A percentile compares a stretch with the other conserved stretches of the same genome.
These are phyloP conservation scores for Trichoderma gamsii DNA, from an alignment of 495 filamentous ascomycete species.

Conservation along the genomic window DNA sequence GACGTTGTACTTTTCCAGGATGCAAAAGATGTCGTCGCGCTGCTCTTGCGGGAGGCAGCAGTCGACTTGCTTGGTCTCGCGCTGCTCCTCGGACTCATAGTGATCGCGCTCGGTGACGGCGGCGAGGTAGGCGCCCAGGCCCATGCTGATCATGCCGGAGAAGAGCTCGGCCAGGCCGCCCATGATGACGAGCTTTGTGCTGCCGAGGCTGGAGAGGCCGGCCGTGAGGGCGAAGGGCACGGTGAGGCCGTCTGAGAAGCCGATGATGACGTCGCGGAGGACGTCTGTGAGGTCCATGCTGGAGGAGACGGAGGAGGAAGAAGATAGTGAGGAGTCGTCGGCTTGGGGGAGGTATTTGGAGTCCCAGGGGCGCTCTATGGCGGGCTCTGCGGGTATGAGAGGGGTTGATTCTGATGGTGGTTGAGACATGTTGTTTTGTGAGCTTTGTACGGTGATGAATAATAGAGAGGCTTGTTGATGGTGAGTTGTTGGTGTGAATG, in stretches of 20 bases:
- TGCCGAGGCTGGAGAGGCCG: conserved; percentile 50
- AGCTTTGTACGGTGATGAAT: neutral
- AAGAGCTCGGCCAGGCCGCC: conserved; percentile 63
- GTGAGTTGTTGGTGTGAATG: neutral
- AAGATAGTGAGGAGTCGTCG: conserved; percentile 40
- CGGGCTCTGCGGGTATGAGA: neutral
- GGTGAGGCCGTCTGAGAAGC: conserved; percentile 58
- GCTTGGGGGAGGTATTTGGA: conserved; percentile 15
- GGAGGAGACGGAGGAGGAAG: conserved; percentile 46
- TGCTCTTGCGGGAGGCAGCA: conserved; percentile 34
- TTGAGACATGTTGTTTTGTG: neutral
- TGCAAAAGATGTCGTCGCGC: conserved; percentile 38
- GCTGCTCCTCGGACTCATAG: conserved; percentile 41
- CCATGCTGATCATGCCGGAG: conserved; percentile 59
- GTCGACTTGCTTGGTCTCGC: conserved; percentile 38
- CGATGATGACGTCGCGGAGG: conserved; percentile 42
- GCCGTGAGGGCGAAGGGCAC: conserved; percentile 62
- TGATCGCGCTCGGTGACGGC: conserved; percentile 43
- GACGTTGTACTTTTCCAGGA: conserved; percentile 39
- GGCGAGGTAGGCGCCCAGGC: conserved; percentile 55
- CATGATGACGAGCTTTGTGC: conserved; percentile 53
- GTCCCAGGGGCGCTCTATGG: neutral
- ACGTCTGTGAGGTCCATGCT: conserved; percentile 24
- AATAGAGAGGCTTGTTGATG: neutral
- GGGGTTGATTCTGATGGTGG: conserved; percentile 7